A percentile compares a stretch with the other conserved stretches of the same genome.
phyloP scores from a whole-genome alignment of 768 basidiomycete species.

The Gloeostereum incarnatum region DNA sequence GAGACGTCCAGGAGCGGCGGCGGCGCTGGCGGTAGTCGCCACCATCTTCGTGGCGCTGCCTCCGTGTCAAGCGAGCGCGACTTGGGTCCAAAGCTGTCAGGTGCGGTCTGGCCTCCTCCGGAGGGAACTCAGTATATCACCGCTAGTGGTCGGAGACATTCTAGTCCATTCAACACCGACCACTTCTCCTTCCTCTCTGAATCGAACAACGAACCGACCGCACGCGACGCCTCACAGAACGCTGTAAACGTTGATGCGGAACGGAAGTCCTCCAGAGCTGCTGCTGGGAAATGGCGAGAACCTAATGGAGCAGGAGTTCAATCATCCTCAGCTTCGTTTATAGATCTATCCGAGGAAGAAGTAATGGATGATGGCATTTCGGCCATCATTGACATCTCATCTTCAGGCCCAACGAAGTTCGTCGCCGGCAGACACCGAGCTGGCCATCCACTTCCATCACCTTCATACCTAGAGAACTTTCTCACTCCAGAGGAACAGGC shows the following conservation, averaged over 20 bases:
- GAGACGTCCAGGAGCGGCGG: constrained; percentile 14
- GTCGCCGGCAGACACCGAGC: too few relatives aligned
- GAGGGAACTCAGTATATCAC: constrained; percentile 18
- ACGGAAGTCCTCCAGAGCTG: background rate
- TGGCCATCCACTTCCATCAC: too few relatives aligned
- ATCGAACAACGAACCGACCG: constrained; percentile 8
- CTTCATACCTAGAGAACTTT: constrained; percentile 38
- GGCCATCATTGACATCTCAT: constrained; percentile 17
- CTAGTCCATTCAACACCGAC: constrained; percentile 42
- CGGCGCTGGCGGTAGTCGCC: constrained; percentile 2
- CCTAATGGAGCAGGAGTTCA: constrained; percentile 13
- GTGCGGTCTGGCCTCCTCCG: constrained; percentile 24
- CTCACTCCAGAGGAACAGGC: constrained; percentile 41
- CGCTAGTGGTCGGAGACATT: constrained; percentile 36
- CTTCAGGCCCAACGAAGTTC: constrained; percentile 14
- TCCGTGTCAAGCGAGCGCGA: constrained; percentile 14
- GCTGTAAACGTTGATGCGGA: background rate
- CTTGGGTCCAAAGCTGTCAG: constrained; percentile 6
- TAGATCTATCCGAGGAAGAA: constrained; percentile 66
- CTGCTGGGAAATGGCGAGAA: background rate
- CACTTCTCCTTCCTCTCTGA: constrained; percentile 27
- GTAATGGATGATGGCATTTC: constrained; percentile 24
- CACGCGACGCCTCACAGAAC: background rate
- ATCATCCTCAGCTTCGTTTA: constrained; percentile 48
- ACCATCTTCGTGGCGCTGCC: constrained; percentile 11